Conservation (phyloP, 345 rosid genomes). For the Iberis pinnata region DNA sequence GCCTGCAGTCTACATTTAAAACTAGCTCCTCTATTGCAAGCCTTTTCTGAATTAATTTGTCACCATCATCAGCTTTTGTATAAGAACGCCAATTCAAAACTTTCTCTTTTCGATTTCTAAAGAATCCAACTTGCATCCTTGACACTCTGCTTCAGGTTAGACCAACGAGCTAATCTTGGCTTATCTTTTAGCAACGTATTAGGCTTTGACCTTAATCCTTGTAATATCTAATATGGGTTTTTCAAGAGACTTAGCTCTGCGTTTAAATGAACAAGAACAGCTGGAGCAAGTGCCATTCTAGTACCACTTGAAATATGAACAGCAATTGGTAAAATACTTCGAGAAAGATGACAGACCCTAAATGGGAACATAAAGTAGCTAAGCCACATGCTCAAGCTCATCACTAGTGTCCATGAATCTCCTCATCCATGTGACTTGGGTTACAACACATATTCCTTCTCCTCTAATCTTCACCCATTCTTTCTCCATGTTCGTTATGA, state of each 20-base stretch:
- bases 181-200: conserved; percentile 17
- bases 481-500: not conserved
- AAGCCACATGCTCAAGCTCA: conserved; percentile 41
- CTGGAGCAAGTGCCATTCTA: conserved; percentile 37
- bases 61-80: conserved; percentile 8
- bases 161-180: conserved; percentile 37
- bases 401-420: conserved; percentile 28
- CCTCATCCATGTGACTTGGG: conserved; percentile 23
- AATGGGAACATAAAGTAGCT: conserved; percentile 27
- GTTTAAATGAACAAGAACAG: conserved; percentile 38
- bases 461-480: conserved; percentile 8
- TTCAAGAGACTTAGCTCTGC: conserved; percentile 33
- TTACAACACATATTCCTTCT: not conserved
- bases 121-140: conserved; percentile 19
- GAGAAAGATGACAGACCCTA: not conserved
- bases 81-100: conserved; percentile 50
- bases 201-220: conserved; percentile 22
- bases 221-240: not conserved
- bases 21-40: too few relatives aligned
- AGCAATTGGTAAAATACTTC: conserved; percentile 21
- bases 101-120: conserved; percentile 16
- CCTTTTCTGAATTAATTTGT: conserved; percentile 19
- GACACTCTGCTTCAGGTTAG: not conserved
- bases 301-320: conserved; percentile 33
- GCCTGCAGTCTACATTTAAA: too few relatives aligned